Percentiles rank a stretch among this genome's conserved stretches.
Evolutionary conservation across 805 yeast genomes (phyloP).

Genomic region (Ascoidea rubescens): DNA sequence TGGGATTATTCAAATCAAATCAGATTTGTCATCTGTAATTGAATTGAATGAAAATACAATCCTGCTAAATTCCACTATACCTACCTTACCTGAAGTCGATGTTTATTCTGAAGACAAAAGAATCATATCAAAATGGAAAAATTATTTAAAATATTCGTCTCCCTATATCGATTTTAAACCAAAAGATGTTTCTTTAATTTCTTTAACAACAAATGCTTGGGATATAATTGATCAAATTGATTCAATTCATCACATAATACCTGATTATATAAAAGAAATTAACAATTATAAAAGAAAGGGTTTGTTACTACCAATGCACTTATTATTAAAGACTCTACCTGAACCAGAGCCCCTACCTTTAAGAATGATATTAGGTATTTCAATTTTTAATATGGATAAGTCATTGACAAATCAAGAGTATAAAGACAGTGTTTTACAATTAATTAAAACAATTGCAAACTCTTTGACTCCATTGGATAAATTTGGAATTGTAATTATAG

Average conservation of each 20-base stretch:
- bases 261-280: slow-evolving; percentile 24
- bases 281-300: slow-evolving; percentile 22
- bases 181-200: slow-evolving; percentile 21
- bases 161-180: not conserved
- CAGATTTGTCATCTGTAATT: slow-evolving; percentile 22
- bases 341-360: slow-evolving; percentile 25
- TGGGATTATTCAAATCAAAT: slow-evolving; percentile 26
- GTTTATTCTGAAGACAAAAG: slow-evolving; percentile 18
- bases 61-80: slow-evolving; percentile 24
- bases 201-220: slow-evolving; percentile 41
- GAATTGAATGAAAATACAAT: slow-evolving; percentile 15
- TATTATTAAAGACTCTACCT: slow-evolving; percentile 24
- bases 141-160: slow-evolving; percentile 16
- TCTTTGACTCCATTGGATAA: slow-evolving; percentile 24
- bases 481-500: slow-evolving; percentile 33
- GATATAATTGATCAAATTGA: slow-evolving; percentile 16
- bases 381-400: slow-evolving; percentile 21
- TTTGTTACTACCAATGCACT: slow-evolving; percentile 26
- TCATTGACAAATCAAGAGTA: slow-evolving; percentile 19
- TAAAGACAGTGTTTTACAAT: slow-evolving; percentile 13
- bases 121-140: slow-evolving; percentile 28
- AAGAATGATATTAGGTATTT: slow-evolving; percentile 28
- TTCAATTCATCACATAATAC: slow-evolving; percentile 18
- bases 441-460: slow-evolving; percentile 17
- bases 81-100: slow-evolving; percentile 30